These are phyloP conservation scores for Nematocida ironsii DNA, from an alignment of 371 early-diverging fungal genomes.

Conservation along the genomic window DNA sequence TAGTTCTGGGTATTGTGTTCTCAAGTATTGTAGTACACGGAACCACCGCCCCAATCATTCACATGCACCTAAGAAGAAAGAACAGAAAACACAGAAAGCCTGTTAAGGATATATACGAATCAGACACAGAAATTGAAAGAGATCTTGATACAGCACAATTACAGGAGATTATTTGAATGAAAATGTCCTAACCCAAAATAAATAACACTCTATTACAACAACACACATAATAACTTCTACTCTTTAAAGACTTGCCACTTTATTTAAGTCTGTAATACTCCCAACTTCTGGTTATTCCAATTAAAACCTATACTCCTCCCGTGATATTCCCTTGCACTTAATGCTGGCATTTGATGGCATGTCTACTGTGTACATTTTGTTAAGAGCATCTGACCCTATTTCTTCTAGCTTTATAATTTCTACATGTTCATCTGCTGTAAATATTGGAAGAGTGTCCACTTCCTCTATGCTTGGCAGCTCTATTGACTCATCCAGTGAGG, in stretches of 20 bases:
- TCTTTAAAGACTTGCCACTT: not conserved
- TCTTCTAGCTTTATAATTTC: slow-evolving; percentile 13
- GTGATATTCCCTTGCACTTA: slow-evolving; percentile 35
- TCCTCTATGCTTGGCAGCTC: slow-evolving; percentile 34
- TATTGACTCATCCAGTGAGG: slow-evolving; percentile 20
- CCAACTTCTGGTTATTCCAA: not conserved
- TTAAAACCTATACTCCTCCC: slow-evolving; percentile 28
- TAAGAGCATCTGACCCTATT: slow-evolving; percentile 28
- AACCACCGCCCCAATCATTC: slow-evolving; percentile 63
- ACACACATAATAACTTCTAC: not conserved
- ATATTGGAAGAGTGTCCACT: slow-evolving; percentile 22
- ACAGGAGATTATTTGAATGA: slow-evolving; percentile 31
- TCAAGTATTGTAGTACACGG: slow-evolving; percentile 63
- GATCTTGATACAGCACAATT: slow-evolving; percentile 17
- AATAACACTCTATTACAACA: not conserved
- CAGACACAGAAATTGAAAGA: slow-evolving; percentile 46
- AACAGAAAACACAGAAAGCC: slow-evolving; percentile 6
- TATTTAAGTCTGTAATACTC: not conserved
- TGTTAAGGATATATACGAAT: slow-evolving; percentile 13
- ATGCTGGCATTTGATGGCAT: not conserved
- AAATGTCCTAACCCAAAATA: not conserved
- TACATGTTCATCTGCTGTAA: not conserved
- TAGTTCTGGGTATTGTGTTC: slow-evolving; percentile 57
- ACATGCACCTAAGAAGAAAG: slow-evolving; percentile 55
- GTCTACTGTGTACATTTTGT: not conserved